Base-by-base conservation (phyloP, 2,329 filamentous ascomycete genomes). In the Emmonsia crescens region DNA sequence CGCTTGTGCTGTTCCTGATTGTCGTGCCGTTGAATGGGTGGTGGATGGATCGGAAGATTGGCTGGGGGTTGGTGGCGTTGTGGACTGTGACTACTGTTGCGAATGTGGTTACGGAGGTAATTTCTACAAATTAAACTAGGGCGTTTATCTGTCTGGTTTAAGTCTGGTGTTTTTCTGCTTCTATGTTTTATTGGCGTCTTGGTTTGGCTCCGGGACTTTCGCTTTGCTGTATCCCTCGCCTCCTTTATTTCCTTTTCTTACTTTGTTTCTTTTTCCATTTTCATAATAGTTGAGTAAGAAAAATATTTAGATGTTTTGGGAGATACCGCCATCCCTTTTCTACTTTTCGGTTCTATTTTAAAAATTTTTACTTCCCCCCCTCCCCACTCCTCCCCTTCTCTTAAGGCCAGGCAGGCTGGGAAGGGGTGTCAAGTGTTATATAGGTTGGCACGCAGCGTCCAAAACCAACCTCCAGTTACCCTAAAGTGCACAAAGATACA, bases 11-110 rank as follows among this genome's bases (percentile, higher is more conserved):
- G 2, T 76, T 99, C 66, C 78, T 99, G 64, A 81, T 96, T 33
- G 80, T 86, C 0, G 90, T 99, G 60, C 94, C 94, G 5, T 71
- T 88, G 77, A 96, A 94, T 74, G 85, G 85, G 65, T 96, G 92
- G 92, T 79, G 88, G 48, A 87, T 96, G 83, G 91, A 85, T 71
- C 83, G 86, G 60, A 86, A 81, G 73, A 90, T 99, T 67, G 94
- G 94, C 16, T 89, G 85, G 81, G 84, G 84, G 0, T 73, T 97
- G 68, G 88, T 99, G 68, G 81, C 78, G 10, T 75, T 97, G 21
- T 99, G 94, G 94, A 79, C 77, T 14, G 74, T 91, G 31, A 92
- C 89, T 71, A 97, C 93, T 0, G 70, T 89, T 40, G 78, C 86
- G 27, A 99, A 97, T 75, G 83, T 99, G 2, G 79, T 87, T 51